Base-by-base conservation (phyloP, 225 moss, liverwort and hornwort genomes). In the Physcomitrium patens region DNA sequence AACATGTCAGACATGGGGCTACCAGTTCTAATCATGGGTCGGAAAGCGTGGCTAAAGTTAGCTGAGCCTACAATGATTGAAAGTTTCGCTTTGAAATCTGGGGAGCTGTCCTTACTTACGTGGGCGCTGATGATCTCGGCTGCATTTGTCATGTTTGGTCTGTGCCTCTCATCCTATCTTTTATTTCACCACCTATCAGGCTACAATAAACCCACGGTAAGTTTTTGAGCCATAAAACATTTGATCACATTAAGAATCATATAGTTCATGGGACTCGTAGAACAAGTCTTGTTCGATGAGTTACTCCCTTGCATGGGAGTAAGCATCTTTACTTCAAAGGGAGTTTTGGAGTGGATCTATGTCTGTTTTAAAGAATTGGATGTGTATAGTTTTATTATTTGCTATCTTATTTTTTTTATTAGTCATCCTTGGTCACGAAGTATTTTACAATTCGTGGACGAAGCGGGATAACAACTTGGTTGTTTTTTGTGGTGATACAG, bases 111-210 rank as follows among this genome's bases (percentile, higher is more conserved):
- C 20, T 44, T 87, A 70, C 53, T 85, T 42, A 52, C 42, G 5
- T 89, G 89, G 89, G 86, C 89, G 31, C 12, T 89, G 50, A 46
- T 62, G 48, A 86, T 89, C 63, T 75, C 89, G 54, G 70, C 86
- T 59, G 80, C 22, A 7, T 89, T 89, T 78, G 86, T 83, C 68
- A 4, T 89, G 53, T 79, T 79, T 59, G 15, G 75, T 58, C 81
- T 89, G 54, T 69, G 56, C 60, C 79, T 89, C 64, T 89, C 89
- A 10, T 65, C 63, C 26, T 83, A 86, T 63, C 83, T 89, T 58
- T 60, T 89, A 24, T 79, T 86, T 41, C 83, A 86, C 12, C 89
- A 89, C 59, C 68, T 89, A 1, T 83, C 89, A 16, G 68, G 86
- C 58, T 89, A 89, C 68, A 89, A 84, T 18, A 50, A 74, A 54